These are phyloP conservation scores for Coemansia sp. DNA, from an alignment of 192 early-diverging fungal species.

Conservation along the genomic window DNA sequence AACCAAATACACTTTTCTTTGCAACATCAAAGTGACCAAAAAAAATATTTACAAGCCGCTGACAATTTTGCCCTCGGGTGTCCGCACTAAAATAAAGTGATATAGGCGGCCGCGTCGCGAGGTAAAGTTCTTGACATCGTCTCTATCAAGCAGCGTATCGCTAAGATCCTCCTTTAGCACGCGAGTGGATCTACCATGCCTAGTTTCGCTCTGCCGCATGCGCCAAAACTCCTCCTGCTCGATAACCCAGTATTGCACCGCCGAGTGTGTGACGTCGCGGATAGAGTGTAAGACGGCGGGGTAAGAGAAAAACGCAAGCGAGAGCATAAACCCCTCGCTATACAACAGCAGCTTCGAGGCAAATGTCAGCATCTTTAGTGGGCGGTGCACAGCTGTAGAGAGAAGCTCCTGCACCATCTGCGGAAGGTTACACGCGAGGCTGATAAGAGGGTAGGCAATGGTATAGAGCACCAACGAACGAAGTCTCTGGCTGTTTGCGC, in stretches of 20 bases:
- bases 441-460: slow-evolving; percentile 48
- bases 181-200: background rate
- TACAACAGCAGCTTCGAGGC: slow-evolving; percentile 20
- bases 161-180: slow-evolving; percentile 2
- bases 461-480: slow-evolving; percentile 53
- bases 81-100: slow-evolving; percentile 35
- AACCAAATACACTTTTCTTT: background rate
- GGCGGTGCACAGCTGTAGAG: slow-evolving; percentile 19
- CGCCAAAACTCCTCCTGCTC: slow-evolving; percentile 56
- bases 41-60: slow-evolving; percentile 3
- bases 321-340: slow-evolving; percentile 45
- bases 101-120: slow-evolving; percentile 41
- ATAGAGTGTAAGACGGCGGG: slow-evolving; percentile 50
- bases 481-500: slow-evolving; percentile 53
- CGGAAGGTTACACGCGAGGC: slow-evolving; percentile 49
- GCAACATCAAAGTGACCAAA: background rate
- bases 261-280: slow-evolving; percentile 39
- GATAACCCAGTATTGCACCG: slow-evolving; percentile 53
- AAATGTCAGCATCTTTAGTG: slow-evolving; percentile 22
- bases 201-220: slow-evolving; percentile 19
- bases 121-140: slow-evolving; percentile 36
- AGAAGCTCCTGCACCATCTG: slow-evolving; percentile 44
- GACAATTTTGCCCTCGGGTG: slow-evolving; percentile 39
- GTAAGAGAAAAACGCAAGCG: slow-evolving; percentile 46
- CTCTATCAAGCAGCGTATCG: slow-evolving; percentile 21